Percentiles rank a stretch among this genome's conserved stretches.
Conservation (phyloP, 177 flowering plant species). For the Tripterygium wilfordii region DNA sequence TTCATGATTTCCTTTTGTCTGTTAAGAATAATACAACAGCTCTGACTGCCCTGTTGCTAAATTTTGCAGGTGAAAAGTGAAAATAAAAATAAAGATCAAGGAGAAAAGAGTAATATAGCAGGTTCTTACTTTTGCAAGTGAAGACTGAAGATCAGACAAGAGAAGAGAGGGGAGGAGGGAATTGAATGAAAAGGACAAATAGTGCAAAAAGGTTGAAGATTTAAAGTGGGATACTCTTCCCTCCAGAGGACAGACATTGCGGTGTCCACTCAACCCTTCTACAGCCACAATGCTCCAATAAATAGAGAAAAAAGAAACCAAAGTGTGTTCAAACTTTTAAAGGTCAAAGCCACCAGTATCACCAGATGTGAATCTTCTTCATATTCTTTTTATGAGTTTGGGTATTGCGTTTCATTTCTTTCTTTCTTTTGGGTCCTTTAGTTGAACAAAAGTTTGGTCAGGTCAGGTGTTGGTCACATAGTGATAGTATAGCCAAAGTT, state of each 20-base stretch:
- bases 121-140: slow-evolving; percentile 23
- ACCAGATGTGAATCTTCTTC: slow-evolving; percentile 17
- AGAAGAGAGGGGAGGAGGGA: neutral
- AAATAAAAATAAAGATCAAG: neutral
- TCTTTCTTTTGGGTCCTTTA: too few relatives aligned
- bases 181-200: slow-evolving; percentile 20
- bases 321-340: slow-evolving; percentile 3
- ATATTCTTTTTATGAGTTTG: too few relatives aligned
- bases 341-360: too few relatives aligned
- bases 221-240: slow-evolving; percentile 42
- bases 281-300: slow-evolving; percentile 15
- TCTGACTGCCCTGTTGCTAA: too few relatives aligned
- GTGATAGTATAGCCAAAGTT: too few relatives aligned
- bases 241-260: slow-evolving; percentile 30
- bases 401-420: too few relatives aligned
- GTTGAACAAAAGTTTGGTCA: too few relatives aligned
- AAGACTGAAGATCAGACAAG: neutral
- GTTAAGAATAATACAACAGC: too few relatives aligned
- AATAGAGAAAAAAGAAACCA: slow-evolving; percentile 5
- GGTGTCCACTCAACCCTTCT: slow-evolving; percentile 28
- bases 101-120: slow-evolving; percentile 14
- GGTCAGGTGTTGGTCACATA: too few relatives aligned
- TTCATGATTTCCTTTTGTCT: too few relatives aligned
- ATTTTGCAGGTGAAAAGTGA: neutral
- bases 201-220: slow-evolving; percentile 17